Base-by-base conservation (phyloP, 345 rosid genomes). In the Hypericum androsaemum region DNA sequence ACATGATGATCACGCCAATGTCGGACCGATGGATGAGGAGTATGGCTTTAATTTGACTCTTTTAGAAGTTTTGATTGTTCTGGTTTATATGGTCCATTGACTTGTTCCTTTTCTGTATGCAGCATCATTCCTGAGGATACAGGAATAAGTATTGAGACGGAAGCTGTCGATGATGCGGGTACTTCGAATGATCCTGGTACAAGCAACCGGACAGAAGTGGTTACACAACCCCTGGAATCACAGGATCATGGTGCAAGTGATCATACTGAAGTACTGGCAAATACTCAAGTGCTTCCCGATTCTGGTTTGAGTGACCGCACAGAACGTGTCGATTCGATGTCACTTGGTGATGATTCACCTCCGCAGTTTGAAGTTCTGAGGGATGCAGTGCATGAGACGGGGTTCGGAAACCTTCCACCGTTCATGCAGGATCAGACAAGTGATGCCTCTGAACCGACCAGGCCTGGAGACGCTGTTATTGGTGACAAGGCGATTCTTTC, bases 341-440 rank as follows among this genome's bases (percentile, higher is more conserved):
- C 49, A 40, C 60, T 50, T 41, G 53, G 41, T 4, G 61, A 46
- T 10, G 40, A 17, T 64, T 63, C 78, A 52, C 70, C 74, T 39
- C 94, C 82, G 0, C 81, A 74, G 36, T 53, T 76, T 60, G 97
- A 84, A 75, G 64, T 38, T 43, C 56, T 70, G 74, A 84, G 95
- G 56, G 94, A 80, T 41, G 68, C 75, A 37, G 55, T 37, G 3
- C 71, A 28, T 32, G 80, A 61, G 64, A 50, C 68, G 28, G 53
- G 68, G 62, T 54, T 71, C 16, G 70, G 43, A 52, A 63, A 59
- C 14, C 43, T 60, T 40, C 71, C 72, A 54, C 42, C 74, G 12
- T 22, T 61, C 50, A 47, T 41, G 48, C 43, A 64, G 32, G 50
- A 72, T 59, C 58, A 42, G 17, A 51, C 39, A 51, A 62, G 46